phyloP scores from a whole-genome alignment of 225 moss, liverwort and hornwort species.

The Physcomitrellopsis africana region DNA sequence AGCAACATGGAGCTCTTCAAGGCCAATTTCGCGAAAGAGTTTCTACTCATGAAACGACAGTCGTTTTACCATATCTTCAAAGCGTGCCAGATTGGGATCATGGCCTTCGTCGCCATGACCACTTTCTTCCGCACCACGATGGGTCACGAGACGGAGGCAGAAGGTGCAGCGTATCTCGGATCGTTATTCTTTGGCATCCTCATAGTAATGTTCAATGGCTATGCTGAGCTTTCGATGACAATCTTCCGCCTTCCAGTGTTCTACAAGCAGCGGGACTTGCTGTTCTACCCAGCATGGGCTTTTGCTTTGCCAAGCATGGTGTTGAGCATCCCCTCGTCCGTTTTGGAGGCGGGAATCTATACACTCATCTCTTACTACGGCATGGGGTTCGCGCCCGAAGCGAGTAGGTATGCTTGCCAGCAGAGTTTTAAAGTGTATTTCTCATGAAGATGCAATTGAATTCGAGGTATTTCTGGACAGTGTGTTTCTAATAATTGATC shows the following conservation, averaged over 20 bases:
- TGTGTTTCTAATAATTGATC: not conserved
- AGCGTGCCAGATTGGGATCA: slow-evolving; percentile 64
- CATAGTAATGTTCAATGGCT: slow-evolving; percentile 82
- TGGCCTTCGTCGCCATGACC: slow-evolving; percentile 66
- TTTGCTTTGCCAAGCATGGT: slow-evolving; percentile 66
- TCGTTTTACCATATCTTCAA: slow-evolving; percentile 65
- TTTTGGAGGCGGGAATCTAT: slow-evolving; percentile 68
- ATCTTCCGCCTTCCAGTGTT: slow-evolving; percentile 72
- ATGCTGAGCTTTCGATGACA: slow-evolving; percentile 76
- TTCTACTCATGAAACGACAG: slow-evolving; percentile 63
- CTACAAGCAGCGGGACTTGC: slow-evolving; percentile 81
- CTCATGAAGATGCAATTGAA: not conserved
- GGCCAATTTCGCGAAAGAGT: slow-evolving; percentile 63
- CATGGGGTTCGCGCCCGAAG: slow-evolving; percentile 76
- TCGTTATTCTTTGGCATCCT: slow-evolving; percentile 73
- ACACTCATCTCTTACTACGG: slow-evolving; percentile 70
- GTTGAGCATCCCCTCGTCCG: slow-evolving; percentile 62
- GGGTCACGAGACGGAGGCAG: slow-evolving; percentile 49
- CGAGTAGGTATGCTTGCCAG: slow-evolving; percentile 54
- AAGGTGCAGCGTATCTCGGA: slow-evolving; percentile 62
- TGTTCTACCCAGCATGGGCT: slow-evolving; percentile 85
- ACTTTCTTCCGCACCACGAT: slow-evolving; percentile 72
- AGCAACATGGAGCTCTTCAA: slow-evolving; percentile 70
- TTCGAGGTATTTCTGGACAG: not conserved
- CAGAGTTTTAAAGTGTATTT: too few species aligned